phyloP scores from a whole-genome alignment of 176 grass and related monocot species.

The Oryza longistaminata region DNA sequence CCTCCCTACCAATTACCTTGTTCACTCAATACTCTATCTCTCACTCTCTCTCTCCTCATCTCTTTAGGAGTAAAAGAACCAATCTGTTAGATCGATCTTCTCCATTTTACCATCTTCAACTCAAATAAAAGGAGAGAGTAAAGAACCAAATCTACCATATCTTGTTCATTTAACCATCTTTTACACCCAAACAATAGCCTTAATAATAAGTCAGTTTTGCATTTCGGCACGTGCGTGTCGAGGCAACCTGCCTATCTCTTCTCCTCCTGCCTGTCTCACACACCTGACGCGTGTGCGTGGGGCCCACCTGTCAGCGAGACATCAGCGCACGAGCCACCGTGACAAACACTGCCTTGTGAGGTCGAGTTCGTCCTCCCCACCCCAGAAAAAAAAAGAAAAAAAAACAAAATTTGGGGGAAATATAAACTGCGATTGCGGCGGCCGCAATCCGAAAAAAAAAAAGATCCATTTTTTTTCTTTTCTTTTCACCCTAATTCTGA shows the following conservation, averaged over 20 bases:
- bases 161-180: too few relatives aligned
- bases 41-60: background rate
- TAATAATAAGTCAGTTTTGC: background rate
- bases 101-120: background rate
- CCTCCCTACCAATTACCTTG: background rate
- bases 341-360: background rate
- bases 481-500: background rate
- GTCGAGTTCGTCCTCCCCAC: conserved; percentile 15
- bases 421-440: conserved; percentile 31
- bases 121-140: background rate
- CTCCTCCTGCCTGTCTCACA: background rate
- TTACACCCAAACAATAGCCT: background rate
- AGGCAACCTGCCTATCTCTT: background rate
- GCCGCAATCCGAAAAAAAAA: background rate
- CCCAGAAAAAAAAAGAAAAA: background rate
- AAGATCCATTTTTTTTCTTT: background rate
- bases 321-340: conserved; percentile 9
- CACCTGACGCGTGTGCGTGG: background rate
- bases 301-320: background rate
- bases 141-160: too few relatives aligned
- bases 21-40: background rate
- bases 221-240: background rate
- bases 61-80: background rate
- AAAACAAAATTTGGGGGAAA: background rate
- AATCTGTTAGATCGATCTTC: background rate